phyloP scores from a whole-genome alignment of 1,139 yeast species.

The Candida mesenterica region DNA sequence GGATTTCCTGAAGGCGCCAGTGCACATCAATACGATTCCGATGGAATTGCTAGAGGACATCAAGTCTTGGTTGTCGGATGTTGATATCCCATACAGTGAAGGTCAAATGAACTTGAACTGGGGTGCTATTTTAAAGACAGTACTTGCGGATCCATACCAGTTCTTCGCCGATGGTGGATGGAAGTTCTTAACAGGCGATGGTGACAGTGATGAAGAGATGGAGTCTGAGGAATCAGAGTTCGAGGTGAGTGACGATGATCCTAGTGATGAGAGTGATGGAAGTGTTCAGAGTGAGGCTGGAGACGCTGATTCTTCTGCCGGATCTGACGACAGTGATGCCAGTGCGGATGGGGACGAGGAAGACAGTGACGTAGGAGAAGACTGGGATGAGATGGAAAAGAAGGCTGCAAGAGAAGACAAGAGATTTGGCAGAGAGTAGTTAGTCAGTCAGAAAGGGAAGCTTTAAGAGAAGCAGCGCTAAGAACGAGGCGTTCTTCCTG shows the following conservation, averaged over 20 bases:
- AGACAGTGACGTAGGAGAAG: slow-evolving; percentile 55
- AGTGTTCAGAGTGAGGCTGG: slow-evolving; percentile 49
- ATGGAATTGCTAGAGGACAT: slow-evolving; percentile 89
- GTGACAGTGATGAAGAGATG: slow-evolving; percentile 62
- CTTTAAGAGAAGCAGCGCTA: too few relatives aligned
- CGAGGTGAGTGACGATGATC: slow-evolving; percentile 63
- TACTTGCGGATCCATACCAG: slow-evolving; percentile 88
- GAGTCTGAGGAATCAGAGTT: slow-evolving; percentile 62
- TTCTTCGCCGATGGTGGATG: slow-evolving; percentile 96
- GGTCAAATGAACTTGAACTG: slow-evolving; percentile 96
- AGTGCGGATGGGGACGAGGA: slow-evolving; percentile 38
- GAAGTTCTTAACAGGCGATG: slow-evolving; percentile 79
- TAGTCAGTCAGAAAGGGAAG: too few relatives aligned
- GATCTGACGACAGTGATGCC: slow-evolving; percentile 42
- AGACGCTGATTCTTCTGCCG: slow-evolving; percentile 36
- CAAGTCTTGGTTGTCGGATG: slow-evolving; percentile 94
- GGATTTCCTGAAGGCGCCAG: slow-evolving; percentile 83
- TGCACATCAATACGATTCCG: slow-evolving; percentile 92
- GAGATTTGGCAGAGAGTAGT: slow-evolving; percentile 27
- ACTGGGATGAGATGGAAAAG: slow-evolving; percentile 72
- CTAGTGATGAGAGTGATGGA: slow-evolving; percentile 66
- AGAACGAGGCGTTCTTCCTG: too few relatives aligned
- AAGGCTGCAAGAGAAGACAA: slow-evolving; percentile 59
- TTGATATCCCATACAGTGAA: slow-evolving; percentile 91
- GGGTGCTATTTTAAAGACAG: slow-evolving; percentile 93